Conservation (phyloP, 495 filamentous ascomycete genomes). For the Chaetomium tenue region DNA sequence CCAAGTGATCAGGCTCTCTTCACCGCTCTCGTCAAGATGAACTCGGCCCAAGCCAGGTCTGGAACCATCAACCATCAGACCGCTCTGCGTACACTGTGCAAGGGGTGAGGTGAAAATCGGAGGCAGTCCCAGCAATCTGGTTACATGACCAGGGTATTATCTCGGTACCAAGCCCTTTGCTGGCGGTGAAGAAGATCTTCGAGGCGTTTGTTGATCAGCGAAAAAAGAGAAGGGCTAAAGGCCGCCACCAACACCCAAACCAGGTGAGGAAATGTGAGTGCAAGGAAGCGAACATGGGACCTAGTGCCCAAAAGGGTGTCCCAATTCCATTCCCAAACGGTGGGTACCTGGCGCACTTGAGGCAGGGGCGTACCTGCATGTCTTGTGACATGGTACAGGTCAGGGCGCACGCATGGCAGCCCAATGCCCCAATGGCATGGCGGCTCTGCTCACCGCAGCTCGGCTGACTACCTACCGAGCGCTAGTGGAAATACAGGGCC, state of each 20-base stretch:
- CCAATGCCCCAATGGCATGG: conserved; percentile 22
- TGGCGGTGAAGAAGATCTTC: background rate
- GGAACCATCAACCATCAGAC: too few relatives aligned
- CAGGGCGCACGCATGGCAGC: conserved; percentile 9
- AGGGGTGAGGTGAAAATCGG: too few relatives aligned
- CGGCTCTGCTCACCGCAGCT: conserved; percentile 18
- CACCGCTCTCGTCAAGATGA: too few relatives aligned
- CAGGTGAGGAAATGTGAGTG: background rate
- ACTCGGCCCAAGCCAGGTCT: too few relatives aligned
- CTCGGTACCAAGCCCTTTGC: too few relatives aligned
- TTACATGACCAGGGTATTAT: too few relatives aligned
- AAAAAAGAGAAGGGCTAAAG: background rate
- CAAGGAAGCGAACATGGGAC: background rate
- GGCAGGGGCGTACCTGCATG: conserved; percentile 3
- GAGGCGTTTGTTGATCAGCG: background rate
- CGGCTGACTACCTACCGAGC: conserved; percentile 9
- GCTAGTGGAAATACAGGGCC: background rate
- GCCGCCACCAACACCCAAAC: background rate
- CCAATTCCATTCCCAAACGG: background rate
- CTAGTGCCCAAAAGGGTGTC: background rate
- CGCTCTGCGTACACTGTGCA: too few relatives aligned
- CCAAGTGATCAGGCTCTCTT: background rate
- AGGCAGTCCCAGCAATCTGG: too few relatives aligned
- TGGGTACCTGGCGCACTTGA: background rate
- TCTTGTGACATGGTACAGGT: conserved; percentile 6